Evolutionary conservation across 139 green algal genomes (phyloP).

Genomic region (Volvox africanus): DNA sequence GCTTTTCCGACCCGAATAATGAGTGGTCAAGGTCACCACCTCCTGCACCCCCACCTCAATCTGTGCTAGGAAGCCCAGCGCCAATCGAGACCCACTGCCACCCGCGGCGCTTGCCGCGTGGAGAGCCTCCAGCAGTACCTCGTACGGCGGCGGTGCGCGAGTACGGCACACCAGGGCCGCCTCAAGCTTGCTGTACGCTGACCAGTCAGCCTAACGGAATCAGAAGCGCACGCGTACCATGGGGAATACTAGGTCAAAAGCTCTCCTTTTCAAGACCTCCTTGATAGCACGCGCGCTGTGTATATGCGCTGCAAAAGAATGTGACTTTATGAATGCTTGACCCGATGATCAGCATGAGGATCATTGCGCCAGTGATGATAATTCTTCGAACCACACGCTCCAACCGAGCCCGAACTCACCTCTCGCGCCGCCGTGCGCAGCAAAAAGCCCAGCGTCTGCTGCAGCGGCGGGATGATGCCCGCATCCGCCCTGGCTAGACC

Average conservation of each 20-base stretch:
- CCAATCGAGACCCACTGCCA: not conserved
- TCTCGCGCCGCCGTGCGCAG: not conserved
- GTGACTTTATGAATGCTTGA: too few species aligned
- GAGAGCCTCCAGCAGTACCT: constrained; percentile 12
- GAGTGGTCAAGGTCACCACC: not conserved
- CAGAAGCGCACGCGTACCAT: too few species aligned
- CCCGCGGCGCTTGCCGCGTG: not conserved
- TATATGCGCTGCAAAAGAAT: too few species aligned
- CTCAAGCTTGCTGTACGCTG: constrained; percentile 1
- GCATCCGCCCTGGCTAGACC: not conserved
- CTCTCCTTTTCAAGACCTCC: too few species aligned
- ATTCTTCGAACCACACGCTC: not conserved
- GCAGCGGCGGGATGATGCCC: not conserved
- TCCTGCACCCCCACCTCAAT: not conserved
- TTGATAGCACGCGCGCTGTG: too few species aligned
- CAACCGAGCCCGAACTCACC: not conserved
- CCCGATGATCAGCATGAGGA: too few species aligned
- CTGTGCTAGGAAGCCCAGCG: not conserved
- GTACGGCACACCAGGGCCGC: not conserved
- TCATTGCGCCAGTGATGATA: too few species aligned
- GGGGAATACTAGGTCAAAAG: too few species aligned
- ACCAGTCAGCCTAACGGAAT: not conserved
- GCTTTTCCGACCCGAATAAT: too few species aligned
- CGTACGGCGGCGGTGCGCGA: not conserved
- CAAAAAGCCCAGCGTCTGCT: not conserved